Conservation (phyloP, 2,329 filamentous ascomycete species). For the Alternaria sp. region DNA sequence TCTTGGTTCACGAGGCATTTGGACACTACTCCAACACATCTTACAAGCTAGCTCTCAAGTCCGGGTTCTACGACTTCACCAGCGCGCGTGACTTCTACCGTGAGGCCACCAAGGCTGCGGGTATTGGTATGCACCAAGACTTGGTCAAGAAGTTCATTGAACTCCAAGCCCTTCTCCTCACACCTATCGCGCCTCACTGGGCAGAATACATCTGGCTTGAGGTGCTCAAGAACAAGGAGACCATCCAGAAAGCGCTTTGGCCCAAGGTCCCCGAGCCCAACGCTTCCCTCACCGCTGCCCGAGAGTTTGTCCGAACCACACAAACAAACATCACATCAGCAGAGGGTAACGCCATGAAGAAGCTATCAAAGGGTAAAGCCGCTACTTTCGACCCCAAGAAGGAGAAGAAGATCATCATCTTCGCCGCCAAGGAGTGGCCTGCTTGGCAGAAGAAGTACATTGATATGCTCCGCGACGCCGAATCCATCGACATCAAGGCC, state of each 20-base stretch:
- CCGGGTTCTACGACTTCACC: constrained; percentile 90
- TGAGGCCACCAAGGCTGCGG: constrained; percentile 78
- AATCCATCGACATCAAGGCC: constrained; percentile 79
- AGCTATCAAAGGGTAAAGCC: constrained; percentile 91
- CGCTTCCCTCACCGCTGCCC: constrained; percentile 75
- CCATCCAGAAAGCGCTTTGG: constrained; percentile 82
- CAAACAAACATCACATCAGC: constrained; percentile 84
- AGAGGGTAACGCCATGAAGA: constrained; percentile 84
- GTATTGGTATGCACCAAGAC: constrained; percentile 86
- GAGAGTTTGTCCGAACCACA: constrained; percentile 80
- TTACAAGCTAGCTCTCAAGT: constrained; percentile 54
- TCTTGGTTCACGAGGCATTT: constrained; percentile 78
- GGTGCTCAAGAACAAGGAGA: constrained; percentile 77
- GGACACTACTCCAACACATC: constrained; percentile 72
- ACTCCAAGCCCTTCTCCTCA: constrained; percentile 82
- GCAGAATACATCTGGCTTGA: constrained; percentile 94
- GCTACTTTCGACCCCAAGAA: constrained; percentile 87
- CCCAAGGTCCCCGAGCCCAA: constrained; percentile 73
- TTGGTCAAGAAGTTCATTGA: constrained; percentile 83
- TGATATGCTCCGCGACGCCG: constrained; percentile 39
- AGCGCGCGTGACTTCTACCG: constrained; percentile 90
- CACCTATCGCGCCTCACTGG: constrained; percentile 91
- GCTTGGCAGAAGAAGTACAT: constrained; percentile 73
- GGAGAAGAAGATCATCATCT: constrained; percentile 91
- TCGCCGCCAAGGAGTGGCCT: constrained; percentile 80